Percentiles rank a stretch among this genome's conserved stretches.
These are phyloP conservation scores for Arachnopeziza araneosa DNA, from an alignment of 2,329 filamentous ascomycete species.

Conservation along the genomic window DNA sequence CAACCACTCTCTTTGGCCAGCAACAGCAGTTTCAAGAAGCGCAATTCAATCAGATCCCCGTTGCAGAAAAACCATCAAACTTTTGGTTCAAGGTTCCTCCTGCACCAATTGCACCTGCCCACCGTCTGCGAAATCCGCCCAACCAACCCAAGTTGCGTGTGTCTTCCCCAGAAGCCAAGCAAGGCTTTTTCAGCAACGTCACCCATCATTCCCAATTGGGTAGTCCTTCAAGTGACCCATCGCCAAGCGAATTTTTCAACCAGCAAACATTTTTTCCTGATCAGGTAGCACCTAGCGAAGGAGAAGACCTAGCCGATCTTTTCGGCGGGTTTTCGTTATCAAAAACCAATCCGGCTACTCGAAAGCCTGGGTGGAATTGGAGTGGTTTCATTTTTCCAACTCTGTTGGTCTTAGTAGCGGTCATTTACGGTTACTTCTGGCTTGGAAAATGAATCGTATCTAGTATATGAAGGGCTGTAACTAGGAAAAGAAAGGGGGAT, in stretches of 20 bases:
- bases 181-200: slow-evolving; percentile 43
- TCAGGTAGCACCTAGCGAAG: slow-evolving; percentile 10
- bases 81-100: slow-evolving; percentile 69
- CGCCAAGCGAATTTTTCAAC: slow-evolving; percentile 42
- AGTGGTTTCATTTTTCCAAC: not conserved
- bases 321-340: slow-evolving; percentile 18
- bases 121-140: slow-evolving; percentile 55
- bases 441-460: not conserved
- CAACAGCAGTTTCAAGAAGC: slow-evolving; percentile 33
- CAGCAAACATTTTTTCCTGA: slow-evolving; percentile 33
- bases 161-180: slow-evolving; percentile 38
- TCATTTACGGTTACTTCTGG: not conserved
- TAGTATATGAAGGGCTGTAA: not conserved
- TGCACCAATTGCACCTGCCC: slow-evolving; percentile 61
- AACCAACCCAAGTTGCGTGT: slow-evolving; percentile 48
- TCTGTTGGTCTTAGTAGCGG: not conserved
- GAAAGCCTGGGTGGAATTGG: not conserved
- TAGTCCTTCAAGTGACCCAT: not conserved
- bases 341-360: slow-evolving; percentile 3
- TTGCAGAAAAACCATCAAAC: slow-evolving; percentile 32
- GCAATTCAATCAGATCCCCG: slow-evolving; percentile 29
- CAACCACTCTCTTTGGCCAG: not conserved
- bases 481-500: not conserved
- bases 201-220: not conserved
- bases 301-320: slow-evolving; percentile 15